Evolutionary conservation across 768 basidiomycete species (phyloP).

Genomic region (Boletales sp.): DNA sequence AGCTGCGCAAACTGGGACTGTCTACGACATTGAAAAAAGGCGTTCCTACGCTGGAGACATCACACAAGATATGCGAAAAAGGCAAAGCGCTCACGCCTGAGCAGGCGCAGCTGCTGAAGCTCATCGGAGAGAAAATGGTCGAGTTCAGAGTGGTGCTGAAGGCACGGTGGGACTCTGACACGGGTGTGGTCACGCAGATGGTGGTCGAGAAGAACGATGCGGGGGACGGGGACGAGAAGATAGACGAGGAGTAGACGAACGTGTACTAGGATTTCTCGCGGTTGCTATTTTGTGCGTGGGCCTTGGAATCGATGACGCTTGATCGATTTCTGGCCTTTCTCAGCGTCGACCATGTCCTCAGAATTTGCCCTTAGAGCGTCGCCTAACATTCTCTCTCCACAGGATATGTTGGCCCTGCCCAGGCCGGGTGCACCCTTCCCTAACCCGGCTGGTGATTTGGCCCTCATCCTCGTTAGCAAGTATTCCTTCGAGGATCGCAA

Average conservation of each 20-base stretch:
- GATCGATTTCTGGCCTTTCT: not conserved
- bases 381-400: constrained; percentile 61
- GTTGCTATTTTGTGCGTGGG: constrained; percentile 1
- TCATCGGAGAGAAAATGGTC: constrained; percentile 88
- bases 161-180: constrained; percentile 68
- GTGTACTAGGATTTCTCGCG: not conserved
- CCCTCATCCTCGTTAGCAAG: constrained; percentile 60
- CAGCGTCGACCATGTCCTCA: constrained; percentile 27
- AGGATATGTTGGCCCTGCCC: constrained; percentile 64
- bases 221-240: constrained; percentile 38
- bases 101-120: constrained; percentile 89
- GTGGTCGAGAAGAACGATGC: constrained; percentile 33
- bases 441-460: constrained; percentile 66
- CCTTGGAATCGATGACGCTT: constrained; percentile 28
- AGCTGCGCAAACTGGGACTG: constrained; percentile 88
- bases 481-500: constrained; percentile 72
- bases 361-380: constrained; percentile 60
- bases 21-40: constrained; percentile 82
- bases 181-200: constrained; percentile 59
- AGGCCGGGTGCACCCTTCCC: constrained; percentile 66
- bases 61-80: constrained; percentile 83
- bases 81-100: constrained; percentile 79
- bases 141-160: constrained; percentile 71
- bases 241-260: constrained; percentile 46
- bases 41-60: constrained; percentile 73